Evolutionary conservation across 2,329 filamentous ascomycete genomes (phyloP).

Genomic region (Verticillium longisporum): DNA sequence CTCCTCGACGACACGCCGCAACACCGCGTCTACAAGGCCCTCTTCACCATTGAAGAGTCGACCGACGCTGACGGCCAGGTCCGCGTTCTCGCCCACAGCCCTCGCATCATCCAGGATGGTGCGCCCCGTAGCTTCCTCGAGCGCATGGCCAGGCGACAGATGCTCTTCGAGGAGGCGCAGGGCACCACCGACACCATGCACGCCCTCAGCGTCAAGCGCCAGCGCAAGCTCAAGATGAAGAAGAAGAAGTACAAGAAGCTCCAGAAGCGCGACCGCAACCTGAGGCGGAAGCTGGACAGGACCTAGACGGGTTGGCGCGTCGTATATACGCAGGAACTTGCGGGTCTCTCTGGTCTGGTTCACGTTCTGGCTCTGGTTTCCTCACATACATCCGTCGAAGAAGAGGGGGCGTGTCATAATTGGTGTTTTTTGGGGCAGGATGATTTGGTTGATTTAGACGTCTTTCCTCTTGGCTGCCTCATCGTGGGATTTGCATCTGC

Average conservation of each 20-base stretch:
- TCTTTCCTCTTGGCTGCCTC: background rate
- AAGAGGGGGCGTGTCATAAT: background rate
- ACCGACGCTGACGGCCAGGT: slow-evolving; percentile 52
- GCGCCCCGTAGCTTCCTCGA: slow-evolving; percentile 56
- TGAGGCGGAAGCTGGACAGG: slow-evolving; percentile 77
- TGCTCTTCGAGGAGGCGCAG: slow-evolving; percentile 49
- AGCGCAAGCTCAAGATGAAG: slow-evolving; percentile 98
- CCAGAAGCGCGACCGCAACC: slow-evolving; percentile 82
- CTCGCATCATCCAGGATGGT: slow-evolving; percentile 45
- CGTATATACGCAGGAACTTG: background rate
- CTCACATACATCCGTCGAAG: background rate
- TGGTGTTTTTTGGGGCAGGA: background rate
- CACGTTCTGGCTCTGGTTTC: background rate
- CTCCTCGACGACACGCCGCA: slow-evolving; percentile 29
- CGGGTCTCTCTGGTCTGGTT: background rate
- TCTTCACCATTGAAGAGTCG: slow-evolving; percentile 62
- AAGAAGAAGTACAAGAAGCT: slow-evolving; percentile 99
- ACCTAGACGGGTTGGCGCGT: background rate
- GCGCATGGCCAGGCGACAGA: slow-evolving; percentile 60
- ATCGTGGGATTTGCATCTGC: background rate
- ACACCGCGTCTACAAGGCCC: slow-evolving; percentile 54
- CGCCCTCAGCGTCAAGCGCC: slow-evolving; percentile 84
- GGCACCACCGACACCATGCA: slow-evolving; percentile 54
- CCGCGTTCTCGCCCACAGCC: slow-evolving; percentile 54
- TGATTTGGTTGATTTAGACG: background rate